Conservation (phyloP, 345 rosid species). For the Populus pruinosa region DNA sequence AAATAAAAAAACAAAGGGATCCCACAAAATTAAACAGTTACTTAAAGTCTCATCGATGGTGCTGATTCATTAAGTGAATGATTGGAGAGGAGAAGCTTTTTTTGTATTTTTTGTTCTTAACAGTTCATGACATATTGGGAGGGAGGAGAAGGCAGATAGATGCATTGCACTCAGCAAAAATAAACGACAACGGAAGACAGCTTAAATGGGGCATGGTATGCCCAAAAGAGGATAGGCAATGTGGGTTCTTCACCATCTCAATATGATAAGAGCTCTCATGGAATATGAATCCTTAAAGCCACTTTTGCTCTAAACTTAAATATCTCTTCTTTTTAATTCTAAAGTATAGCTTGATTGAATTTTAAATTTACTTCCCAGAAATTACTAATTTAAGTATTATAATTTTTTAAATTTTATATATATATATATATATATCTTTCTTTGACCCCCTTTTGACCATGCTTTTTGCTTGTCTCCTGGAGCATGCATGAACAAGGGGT, state of each 20-base stretch:
- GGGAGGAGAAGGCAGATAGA: slow-evolving; percentile 22
- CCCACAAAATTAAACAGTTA: slow-evolving; percentile 22
- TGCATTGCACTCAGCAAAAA: slow-evolving; percentile 51
- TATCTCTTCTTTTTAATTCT: too few relatives aligned
- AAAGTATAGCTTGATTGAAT: too few relatives aligned
- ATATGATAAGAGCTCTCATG: slow-evolving; percentile 10
- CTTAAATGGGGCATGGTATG: slow-evolving; percentile 60
- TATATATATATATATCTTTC: slow-evolving; percentile 11
- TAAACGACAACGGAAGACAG: slow-evolving; percentile 43
- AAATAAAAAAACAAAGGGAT: slow-evolving; percentile 6
- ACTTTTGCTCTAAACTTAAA: slow-evolving; percentile 26
- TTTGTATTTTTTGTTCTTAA: background rate
- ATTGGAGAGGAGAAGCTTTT: slow-evolving; percentile 31
- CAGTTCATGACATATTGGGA: background rate
- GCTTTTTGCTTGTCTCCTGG: slow-evolving; percentile 28
- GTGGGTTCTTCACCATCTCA: slow-evolving; percentile 49
- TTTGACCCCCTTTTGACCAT: slow-evolving; percentile 47
- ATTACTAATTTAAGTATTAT: too few relatives aligned
- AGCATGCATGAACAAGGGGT: slow-evolving; percentile 46
- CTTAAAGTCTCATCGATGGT: slow-evolving; percentile 41
- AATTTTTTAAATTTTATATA: too few relatives aligned
- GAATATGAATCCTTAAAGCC: slow-evolving; percentile 18
- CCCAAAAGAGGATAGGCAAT: slow-evolving; percentile 41
- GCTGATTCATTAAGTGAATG: slow-evolving; percentile 54
- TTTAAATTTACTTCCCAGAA: too few relatives aligned